These are phyloP conservation scores for Ogataea haglerorum DNA, from an alignment of 805 yeast genomes.

Conservation along the genomic window DNA sequence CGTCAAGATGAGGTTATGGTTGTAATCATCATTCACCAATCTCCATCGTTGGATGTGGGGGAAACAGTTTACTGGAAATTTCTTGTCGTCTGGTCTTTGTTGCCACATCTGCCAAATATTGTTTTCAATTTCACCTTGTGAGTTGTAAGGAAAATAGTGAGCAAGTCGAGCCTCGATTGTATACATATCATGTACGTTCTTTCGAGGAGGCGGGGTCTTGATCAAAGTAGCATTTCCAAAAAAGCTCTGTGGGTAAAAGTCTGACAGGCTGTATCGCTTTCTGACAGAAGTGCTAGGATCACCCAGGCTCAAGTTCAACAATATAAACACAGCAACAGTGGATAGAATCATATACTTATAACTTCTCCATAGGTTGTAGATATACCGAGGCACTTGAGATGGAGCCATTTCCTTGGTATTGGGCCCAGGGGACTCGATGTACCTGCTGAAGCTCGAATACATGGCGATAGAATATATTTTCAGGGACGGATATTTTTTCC, in stretches of 20 bases:
- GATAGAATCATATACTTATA: conserved; percentile 6
- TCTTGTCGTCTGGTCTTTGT: conserved; percentile 22
- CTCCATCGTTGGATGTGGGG: conserved; percentile 24
- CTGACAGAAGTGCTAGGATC: neutral
- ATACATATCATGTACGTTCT: conserved; percentile 22
- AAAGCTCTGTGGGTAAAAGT: conserved; percentile 10
- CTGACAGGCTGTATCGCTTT: neutral
- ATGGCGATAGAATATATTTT: neutral
- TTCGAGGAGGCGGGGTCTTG: conserved; percentile 17
- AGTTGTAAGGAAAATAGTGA: conserved; percentile 26
- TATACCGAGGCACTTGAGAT: neutral
- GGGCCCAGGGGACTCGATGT: conserved; percentile 6
- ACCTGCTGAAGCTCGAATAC: conserved; percentile 7
- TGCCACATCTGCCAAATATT: conserved; percentile 32
- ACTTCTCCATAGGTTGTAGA: conserved; percentile 1
- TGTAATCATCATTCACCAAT: conserved; percentile 19
- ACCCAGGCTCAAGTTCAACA: neutral
- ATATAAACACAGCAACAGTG: conserved; percentile 7
- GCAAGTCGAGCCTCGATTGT: conserved; percentile 27
- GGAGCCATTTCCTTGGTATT: neutral
- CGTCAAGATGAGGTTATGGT: conserved; percentile 21
- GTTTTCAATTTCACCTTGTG: conserved; percentile 24
- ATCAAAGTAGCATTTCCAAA: conserved; percentile 1
- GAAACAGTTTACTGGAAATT: conserved; percentile 15
- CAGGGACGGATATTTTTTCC: neutral